Base-by-base conservation (phyloP, 2,329 filamentous ascomycete species). In the Exophiala xenobiotica region DNA sequence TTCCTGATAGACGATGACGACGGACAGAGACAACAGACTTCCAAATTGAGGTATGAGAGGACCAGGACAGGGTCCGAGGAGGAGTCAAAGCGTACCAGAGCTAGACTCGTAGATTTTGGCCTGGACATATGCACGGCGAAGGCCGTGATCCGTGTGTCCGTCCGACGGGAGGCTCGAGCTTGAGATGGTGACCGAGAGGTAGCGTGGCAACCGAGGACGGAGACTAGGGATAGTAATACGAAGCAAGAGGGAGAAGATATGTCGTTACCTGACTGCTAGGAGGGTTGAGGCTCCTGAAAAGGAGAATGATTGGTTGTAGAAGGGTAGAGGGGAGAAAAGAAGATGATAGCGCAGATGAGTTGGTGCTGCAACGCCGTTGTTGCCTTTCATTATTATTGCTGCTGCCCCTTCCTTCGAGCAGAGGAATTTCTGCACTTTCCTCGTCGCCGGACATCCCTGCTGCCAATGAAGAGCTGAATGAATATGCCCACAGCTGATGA, bases 91-190 rank as follows among this genome's bases (percentile, higher is more conserved):
- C 55, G 51, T 58, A 58, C 55, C 55, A 58, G 49, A 53, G 46
- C 35, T 19, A 55, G 40, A 46, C 42, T 33, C 9, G 46, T 24
- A 14, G 43, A 40, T 33, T 50, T 42, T 42, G 46, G 26, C 41
- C 22, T 38, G 18, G 39, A 55, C 55, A 58, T 16, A 14, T 55
- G 55, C 55, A 55, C 51, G 55, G 55, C 49, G 24, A 52, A 38
- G 18, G 12, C 12, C 20, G 33, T 45, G 55, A 40, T 58, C 55
- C 31, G 49, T 50, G 55, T 39, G 52, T 31, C 45, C 37, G 20
- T 43, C 29, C 42, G 22, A 20, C 16, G 19, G 35, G 19, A 24
- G 51, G 51, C 50, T 46, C 43, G 46, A 38, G 55, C 51, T 49
- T 38, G 20, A 42, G 33, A 18, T 35, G 31, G 31, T 14, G 38